Percentiles rank a stretch among this genome's conserved stretches.
Evolutionary conservation across 2,329 filamentous ascomycete species (phyloP).

Genomic region (Xylariaceae sp.): DNA sequence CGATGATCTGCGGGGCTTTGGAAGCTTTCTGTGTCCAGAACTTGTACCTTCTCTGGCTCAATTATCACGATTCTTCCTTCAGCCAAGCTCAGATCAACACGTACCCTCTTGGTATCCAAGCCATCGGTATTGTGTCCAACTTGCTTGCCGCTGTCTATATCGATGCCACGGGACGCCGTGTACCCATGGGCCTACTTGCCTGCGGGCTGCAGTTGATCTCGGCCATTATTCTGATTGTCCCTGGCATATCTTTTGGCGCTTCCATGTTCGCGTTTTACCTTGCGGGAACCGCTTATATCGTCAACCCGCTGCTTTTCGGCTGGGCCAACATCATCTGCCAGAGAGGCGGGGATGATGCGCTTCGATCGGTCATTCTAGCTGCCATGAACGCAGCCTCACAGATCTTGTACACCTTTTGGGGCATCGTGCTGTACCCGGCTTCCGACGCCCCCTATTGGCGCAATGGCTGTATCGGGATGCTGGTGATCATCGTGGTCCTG

Average conservation of each 20-base stretch:
- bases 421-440: slow-evolving; percentile 33
- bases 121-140: slow-evolving; percentile 30
- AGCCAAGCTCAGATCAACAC: slow-evolving; percentile 26
- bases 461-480: slow-evolving; percentile 26
- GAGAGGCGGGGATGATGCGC: slow-evolving; percentile 16
- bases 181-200: slow-evolving; percentile 28
- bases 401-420: slow-evolving; percentile 37
- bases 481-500: slow-evolving; percentile 10
- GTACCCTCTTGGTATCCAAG: slow-evolving; percentile 29
- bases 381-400: slow-evolving; percentile 24
- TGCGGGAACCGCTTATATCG: slow-evolving; percentile 30
- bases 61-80: slow-evolving; percentile 11
- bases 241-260: slow-evolving; percentile 21
- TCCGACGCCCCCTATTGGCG: slow-evolving; percentile 35
- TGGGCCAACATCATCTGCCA: slow-evolving; percentile 31
- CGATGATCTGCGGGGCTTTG: slow-evolving; percentile 26
- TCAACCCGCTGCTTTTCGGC: slow-evolving; percentile 31
- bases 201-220: slow-evolving; percentile 25
- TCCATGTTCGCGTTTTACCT: slow-evolving; percentile 31
- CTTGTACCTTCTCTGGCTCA: slow-evolving; percentile 20
- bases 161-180: slow-evolving; percentile 18
- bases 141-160: slow-evolving; percentile 23
- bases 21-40: slow-evolving; percentile 23
- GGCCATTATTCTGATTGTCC: slow-evolving; percentile 26
- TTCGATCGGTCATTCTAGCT: background rate